Base-by-base conservation (phyloP, 2,329 filamentous ascomycete genomes). In the Madurella fahalii region DNA sequence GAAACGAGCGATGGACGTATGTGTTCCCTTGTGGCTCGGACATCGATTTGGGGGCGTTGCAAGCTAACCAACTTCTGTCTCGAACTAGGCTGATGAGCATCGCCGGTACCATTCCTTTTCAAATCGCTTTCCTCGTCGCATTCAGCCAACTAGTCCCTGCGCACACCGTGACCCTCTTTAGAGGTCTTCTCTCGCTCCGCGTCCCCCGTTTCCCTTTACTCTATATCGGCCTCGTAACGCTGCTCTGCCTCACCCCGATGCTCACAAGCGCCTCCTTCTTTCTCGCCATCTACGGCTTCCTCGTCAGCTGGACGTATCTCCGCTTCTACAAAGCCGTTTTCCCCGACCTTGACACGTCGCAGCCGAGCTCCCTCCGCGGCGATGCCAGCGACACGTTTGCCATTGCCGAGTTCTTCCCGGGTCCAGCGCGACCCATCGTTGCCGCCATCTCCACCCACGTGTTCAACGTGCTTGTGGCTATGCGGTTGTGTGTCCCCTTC, bases 61-160 rank as follows among this genome's bases (percentile, higher is more conserved):
- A 8, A 11, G 39, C 5, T 47, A n/a, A 43, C 11, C 53, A 54
- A 42, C 47, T 57, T 50, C 20, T 17, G 40, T 34, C 13, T 15
- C 31, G n/a, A n/a, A n/a, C 34, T 65, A 94, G 88, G 50, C 73
- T 89, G 45, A 91, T 88, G 44, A 86, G 89, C 60, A 89, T 97
- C 67, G 89, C 89, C 63, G 94, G 94, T 63, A 92, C 91, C 52
- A 86, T 96, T 60, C 85, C 92, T 15, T 78, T 96, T 54, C 93
- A 96, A 71, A 91, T 94, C 45, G 86, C 89, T 58, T 97, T 97
- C 75, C 87, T 99, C 58, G 90, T 97, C 65, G 90, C 93, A 52
- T 96, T 97, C 74, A 97, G 95, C 74, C 94, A 99, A 73, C 89
- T 99, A 47, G 88, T 97, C 37, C 94, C 94, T 18, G 92, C 96